phyloP scores from a whole-genome alignment of 2,329 filamentous ascomycete genomes.

The Fonsecaea pugnacius region DNA sequence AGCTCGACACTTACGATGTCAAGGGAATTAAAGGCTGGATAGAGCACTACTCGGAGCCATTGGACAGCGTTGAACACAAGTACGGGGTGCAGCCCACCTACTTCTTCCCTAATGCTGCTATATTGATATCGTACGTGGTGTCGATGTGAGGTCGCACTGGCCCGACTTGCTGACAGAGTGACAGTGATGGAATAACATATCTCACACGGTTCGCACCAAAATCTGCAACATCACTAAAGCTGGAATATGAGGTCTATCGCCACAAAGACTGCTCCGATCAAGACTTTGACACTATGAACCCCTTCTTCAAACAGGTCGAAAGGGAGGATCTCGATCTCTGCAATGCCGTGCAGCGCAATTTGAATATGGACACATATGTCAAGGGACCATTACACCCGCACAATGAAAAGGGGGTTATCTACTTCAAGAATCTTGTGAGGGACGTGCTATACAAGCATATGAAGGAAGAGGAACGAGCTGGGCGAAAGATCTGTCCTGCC shows the following conservation, averaged over 20 bases:
- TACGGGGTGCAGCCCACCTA: constrained; percentile 24
- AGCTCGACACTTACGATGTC: constrained; percentile 26
- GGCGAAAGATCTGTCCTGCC: constrained; percentile 36
- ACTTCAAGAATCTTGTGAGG: constrained; percentile 60
- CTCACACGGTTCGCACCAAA: constrained; percentile 24
- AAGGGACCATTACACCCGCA: constrained; percentile 65
- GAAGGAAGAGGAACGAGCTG: constrained; percentile 46
- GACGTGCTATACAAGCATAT: constrained; percentile 55
- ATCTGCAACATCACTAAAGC: constrained; percentile 53
- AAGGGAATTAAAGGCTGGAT: constrained; percentile 18
- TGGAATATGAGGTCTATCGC: constrained; percentile 67
- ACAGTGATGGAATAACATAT: constrained; percentile 24
- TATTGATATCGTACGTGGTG: constrained; percentile 25
- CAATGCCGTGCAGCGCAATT: constrained; percentile 61
- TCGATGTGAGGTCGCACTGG: not conserved
- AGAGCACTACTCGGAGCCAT: constrained; percentile 24
- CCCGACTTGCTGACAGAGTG: not conserved
- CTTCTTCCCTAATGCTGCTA: constrained; percentile 28
- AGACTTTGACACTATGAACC: constrained; percentile 61
- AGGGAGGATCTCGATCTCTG: constrained; percentile 67
- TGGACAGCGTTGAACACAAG: constrained; percentile 22
- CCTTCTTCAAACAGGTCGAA: constrained; percentile 67
- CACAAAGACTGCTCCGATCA: constrained; percentile 63
- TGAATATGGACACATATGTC: constrained; percentile 63
- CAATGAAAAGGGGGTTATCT: constrained; percentile 57